These are phyloP conservation scores for Asterochloris sp. DNA, from an alignment of 139 green algal genomes.

Conservation along the genomic window DNA sequence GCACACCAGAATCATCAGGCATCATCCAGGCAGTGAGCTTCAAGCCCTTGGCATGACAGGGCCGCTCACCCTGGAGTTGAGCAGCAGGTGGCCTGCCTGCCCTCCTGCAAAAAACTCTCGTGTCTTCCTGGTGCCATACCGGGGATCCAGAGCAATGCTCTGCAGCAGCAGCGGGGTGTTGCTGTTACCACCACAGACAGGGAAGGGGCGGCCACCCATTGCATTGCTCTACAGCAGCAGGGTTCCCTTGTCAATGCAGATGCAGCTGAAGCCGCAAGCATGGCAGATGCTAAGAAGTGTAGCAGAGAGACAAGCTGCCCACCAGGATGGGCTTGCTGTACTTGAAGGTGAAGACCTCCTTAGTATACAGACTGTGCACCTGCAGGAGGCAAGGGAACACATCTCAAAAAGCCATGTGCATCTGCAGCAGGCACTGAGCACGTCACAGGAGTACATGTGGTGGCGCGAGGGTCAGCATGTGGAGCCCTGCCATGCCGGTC, in stretches of 20 bases:
- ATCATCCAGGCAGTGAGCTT: background rate
- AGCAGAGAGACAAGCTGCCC: background rate
- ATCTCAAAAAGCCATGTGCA: background rate
- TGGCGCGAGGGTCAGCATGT: background rate
- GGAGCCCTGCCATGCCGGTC: background rate
- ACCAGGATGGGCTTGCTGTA: constrained; percentile 56
- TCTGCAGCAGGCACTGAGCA: background rate
- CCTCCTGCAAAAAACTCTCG: constrained; percentile 78
- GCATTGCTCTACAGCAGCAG: background rate
- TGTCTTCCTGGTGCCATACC: constrained; percentile 61
- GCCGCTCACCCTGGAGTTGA: constrained; percentile 64
- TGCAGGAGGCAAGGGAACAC: constrained; percentile 1
- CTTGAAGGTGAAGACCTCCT: constrained; percentile 47
- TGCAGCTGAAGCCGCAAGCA: background rate
- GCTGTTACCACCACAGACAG: background rate
- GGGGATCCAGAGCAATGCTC: constrained; percentile 81
- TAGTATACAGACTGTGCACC: constrained; percentile 65
- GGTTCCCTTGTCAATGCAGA: too few species aligned
- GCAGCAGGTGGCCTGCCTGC: constrained; percentile 55
- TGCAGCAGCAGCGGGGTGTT: constrained; percentile 18
- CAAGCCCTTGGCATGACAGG: too few species aligned
- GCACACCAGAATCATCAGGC: too few species aligned
- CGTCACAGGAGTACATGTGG: background rate
- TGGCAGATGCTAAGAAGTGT: background rate
- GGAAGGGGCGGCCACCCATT: background rate